phyloP scores from a whole-genome alignment of 345 rosid genomes.

The Capsella bursapastoris region DNA sequence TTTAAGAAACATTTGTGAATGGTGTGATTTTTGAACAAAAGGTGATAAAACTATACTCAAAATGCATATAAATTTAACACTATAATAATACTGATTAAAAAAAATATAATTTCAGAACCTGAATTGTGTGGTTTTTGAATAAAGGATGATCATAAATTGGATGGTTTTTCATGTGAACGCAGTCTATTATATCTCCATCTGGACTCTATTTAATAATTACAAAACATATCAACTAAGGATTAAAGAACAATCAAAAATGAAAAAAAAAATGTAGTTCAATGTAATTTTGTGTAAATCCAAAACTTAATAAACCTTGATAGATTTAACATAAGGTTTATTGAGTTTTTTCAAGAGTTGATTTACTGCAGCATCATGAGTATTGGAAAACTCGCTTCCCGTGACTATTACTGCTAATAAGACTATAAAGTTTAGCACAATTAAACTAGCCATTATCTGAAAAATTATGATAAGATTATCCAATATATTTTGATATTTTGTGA shows the following conservation, averaged over 20 bases:
- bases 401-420: background rate
- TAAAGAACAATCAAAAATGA: background rate
- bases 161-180: slow-evolving; percentile 25
- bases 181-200: slow-evolving; percentile 30
- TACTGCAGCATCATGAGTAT: background rate
- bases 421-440: too few relatives aligned
- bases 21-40: background rate
- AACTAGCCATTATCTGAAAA: background rate
- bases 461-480: background rate
- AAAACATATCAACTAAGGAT: background rate
- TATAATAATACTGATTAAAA: too few relatives aligned
- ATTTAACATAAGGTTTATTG: slow-evolving; percentile 24
- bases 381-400: background rate
- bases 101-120: background rate
- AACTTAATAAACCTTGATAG: slow-evolving; percentile 10
- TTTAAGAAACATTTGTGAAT: background rate
- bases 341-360: background rate
- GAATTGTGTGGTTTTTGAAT: slow-evolving; percentile 26
- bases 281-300: too few relatives aligned
- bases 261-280: background rate
- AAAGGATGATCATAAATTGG: slow-evolving; percentile 24
- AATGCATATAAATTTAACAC: too few relatives aligned
- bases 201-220: slow-evolving; percentile 9
- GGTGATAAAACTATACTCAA: background rate
- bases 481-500: background rate